These are phyloP conservation scores for Phialemoniopsis sp. DNA, from an alignment of 2,329 filamentous ascomycete genomes.

Conservation along the genomic window DNA sequence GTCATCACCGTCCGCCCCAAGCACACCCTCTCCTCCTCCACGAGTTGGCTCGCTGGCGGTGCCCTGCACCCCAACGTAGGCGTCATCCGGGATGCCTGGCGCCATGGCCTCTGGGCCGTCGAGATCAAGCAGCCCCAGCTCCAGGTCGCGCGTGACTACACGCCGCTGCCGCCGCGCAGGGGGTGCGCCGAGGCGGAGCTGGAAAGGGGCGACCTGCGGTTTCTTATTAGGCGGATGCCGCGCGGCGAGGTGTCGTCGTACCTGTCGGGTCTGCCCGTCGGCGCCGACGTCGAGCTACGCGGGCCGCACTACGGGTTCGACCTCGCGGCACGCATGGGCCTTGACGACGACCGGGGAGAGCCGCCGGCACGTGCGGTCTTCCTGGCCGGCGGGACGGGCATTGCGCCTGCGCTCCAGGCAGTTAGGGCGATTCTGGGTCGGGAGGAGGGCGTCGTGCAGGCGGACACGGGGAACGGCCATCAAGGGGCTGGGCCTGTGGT, in stretches of 20 bases:
- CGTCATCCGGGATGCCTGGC: constrained; percentile 40
- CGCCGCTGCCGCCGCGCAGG: constrained; percentile 64
- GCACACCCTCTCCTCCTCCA: constrained; percentile 17
- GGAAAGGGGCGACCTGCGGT: constrained; percentile 46
- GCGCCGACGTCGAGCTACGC: constrained; percentile 67
- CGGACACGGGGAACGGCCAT: constrained; percentile 16
- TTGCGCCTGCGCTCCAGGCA: constrained; percentile 84
- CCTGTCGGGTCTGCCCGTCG: constrained; percentile 59
- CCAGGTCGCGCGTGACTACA: constrained; percentile 89
- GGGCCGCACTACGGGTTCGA: constrained; percentile 72
- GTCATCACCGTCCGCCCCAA: constrained; percentile 59
- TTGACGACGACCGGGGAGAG: background rate
- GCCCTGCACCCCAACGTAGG: constrained; percentile 18
- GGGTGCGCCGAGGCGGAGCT: constrained; percentile 19
- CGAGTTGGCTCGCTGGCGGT: background rate
- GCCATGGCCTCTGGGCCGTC: constrained; percentile 75
- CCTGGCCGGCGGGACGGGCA: constrained; percentile 86
- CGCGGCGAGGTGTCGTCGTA: constrained; percentile 86
- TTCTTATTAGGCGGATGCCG: constrained; percentile 74
- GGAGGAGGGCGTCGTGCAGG: constrained; percentile 18
- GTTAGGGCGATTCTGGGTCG: constrained; percentile 53
- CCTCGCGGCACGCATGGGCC: constrained; percentile 28
- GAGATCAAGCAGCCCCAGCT: constrained; percentile 93
- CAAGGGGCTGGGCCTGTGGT: constrained; percentile 38
- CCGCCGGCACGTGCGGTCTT: constrained; percentile 62